These are phyloP conservation scores for Calocybe indica DNA, from an alignment of 768 basidiomycete species.

Conservation along the genomic window DNA sequence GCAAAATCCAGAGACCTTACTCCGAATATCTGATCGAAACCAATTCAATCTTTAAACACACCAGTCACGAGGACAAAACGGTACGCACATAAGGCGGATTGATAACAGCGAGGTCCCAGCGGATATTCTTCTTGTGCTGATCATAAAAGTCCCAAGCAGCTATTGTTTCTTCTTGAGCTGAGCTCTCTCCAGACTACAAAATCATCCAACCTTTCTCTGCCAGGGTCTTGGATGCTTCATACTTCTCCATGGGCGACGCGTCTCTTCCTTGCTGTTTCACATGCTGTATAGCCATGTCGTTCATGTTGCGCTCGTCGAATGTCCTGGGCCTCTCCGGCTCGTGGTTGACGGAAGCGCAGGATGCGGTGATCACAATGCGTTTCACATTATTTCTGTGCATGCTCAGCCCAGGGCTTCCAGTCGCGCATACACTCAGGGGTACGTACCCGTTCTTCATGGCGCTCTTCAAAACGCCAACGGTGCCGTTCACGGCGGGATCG, in stretches of 20 bases:
- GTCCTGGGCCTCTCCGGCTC: conserved; percentile 17
- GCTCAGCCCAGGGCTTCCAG: background rate
- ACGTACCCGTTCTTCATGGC: conserved; percentile 45
- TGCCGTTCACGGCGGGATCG: conserved; percentile 65
- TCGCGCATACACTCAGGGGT: background rate
- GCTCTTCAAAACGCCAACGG: conserved; percentile 51
- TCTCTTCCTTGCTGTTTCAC: conserved; percentile 44
- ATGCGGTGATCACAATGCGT: conserved; percentile 66
- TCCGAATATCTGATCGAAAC: conserved; percentile 21
- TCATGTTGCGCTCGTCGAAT: conserved; percentile 57
- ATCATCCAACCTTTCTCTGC: conserved; percentile 47
- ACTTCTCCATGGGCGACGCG: conserved; percentile 35
- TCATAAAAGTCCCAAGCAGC: conserved; percentile 39
- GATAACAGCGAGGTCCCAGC: conserved; percentile 47
- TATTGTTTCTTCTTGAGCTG: conserved; percentile 8
- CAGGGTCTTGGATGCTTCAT: conserved; percentile 57
- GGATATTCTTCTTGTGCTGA: conserved; percentile 32
- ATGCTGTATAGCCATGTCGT: conserved; percentile 36
- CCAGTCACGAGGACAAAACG: background rate
- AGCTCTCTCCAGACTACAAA: background rate
- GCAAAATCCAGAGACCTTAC: conserved; percentile 10
- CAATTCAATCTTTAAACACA: background rate
- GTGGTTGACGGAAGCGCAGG: conserved; percentile 41
- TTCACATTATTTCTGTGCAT: conserved; percentile 39
- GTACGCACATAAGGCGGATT: conserved; percentile 47